These are phyloP conservation scores for Linum trigynum DNA, from an alignment of 345 rosid species.

Conservation along the genomic window DNA sequence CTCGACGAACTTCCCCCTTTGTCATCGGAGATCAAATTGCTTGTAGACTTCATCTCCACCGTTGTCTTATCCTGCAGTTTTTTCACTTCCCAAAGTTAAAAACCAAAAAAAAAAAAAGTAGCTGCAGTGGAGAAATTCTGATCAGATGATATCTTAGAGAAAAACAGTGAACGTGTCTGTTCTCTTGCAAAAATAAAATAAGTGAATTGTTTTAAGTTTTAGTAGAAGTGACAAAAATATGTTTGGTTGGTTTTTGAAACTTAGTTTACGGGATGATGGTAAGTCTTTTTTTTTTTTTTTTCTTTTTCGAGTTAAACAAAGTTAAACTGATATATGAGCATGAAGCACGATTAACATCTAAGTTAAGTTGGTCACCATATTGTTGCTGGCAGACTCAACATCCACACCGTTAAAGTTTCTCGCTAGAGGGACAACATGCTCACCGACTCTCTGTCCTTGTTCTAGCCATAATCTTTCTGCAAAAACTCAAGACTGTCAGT, in stretches of 20 bases:
- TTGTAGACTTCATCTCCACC: conserved; percentile 59
- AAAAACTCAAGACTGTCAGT: conserved; percentile 1
- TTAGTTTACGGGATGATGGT: too few relatives aligned
- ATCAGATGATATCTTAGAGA: too few relatives aligned
- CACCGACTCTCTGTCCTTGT: conserved; percentile 78
- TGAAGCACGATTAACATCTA: too few relatives aligned
- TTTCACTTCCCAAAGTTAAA: not conserved
- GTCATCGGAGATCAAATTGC: conserved; percentile 27
- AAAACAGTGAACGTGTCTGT: too few relatives aligned
- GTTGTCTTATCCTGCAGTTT: conserved; percentile 47
- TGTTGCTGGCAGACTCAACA: conserved; percentile 47
- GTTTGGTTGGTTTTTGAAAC: too few relatives aligned
- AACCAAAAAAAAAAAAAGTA: not conserved
- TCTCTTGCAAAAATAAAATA: too few relatives aligned
- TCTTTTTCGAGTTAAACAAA: too few relatives aligned
- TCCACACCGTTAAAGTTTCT: conserved; percentile 72
- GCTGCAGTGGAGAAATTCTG: too few relatives aligned
- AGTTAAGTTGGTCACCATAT: conserved; percentile 22
- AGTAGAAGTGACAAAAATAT: too few relatives aligned
- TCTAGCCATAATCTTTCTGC: conserved; percentile 85
- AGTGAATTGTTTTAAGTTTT: too few relatives aligned
- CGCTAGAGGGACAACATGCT: conserved; percentile 83
- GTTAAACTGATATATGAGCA: too few relatives aligned
- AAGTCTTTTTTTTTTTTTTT: too few relatives aligned
- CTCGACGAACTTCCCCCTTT: conserved; percentile 35